These are phyloP conservation scores for Heliamphora exappendiculata DNA, from an alignment of 148 eudicot species.

Conservation along the genomic window DNA sequence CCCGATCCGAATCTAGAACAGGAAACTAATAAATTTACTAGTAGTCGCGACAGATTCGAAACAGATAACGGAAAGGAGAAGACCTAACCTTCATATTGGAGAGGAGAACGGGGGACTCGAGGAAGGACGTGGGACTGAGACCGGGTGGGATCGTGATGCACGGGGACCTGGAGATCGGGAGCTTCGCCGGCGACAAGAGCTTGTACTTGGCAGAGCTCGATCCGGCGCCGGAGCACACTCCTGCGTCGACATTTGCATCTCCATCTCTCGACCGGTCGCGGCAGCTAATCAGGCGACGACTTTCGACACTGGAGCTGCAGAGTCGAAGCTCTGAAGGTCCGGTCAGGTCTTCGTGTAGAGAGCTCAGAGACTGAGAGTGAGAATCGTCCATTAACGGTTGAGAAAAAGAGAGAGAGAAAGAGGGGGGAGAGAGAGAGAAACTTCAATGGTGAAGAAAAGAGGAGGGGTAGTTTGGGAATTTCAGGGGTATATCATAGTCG, in stretches of 20 bases:
- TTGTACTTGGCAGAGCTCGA: constrained; percentile 47
- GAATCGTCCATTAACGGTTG: constrained; percentile 14
- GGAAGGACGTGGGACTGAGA: constrained; percentile 86
- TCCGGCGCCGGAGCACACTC: constrained; percentile 14
- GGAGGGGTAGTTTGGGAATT: constrained; percentile 7
- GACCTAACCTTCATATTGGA: constrained; percentile 72
- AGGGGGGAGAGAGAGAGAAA: neutral
- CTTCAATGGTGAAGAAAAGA: neutral
- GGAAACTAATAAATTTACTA: neutral
- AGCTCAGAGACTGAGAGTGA: neutral
- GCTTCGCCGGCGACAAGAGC: constrained; percentile 87
- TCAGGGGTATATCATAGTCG: neutral
- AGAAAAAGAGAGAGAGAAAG: neutral
- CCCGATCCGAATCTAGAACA: constrained; percentile 5
- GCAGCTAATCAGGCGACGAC: neutral
- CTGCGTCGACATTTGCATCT: constrained; percentile 17
- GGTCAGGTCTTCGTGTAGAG: neutral
- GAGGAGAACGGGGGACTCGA: constrained; percentile 91
- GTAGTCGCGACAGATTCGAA: neutral
- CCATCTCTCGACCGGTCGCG: neutral
- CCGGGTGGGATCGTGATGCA: constrained; percentile 73
- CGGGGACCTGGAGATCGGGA: constrained; percentile 77
- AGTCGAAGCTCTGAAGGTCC: constrained; percentile 3
- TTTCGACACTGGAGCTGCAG: neutral
- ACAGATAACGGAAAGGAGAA: neutral